A percentile compares a stretch with the other conserved stretches of the same genome.
Evolutionary conservation across 139 green algal genomes (phyloP).

Genomic region (Eudorina sp.): DNA sequence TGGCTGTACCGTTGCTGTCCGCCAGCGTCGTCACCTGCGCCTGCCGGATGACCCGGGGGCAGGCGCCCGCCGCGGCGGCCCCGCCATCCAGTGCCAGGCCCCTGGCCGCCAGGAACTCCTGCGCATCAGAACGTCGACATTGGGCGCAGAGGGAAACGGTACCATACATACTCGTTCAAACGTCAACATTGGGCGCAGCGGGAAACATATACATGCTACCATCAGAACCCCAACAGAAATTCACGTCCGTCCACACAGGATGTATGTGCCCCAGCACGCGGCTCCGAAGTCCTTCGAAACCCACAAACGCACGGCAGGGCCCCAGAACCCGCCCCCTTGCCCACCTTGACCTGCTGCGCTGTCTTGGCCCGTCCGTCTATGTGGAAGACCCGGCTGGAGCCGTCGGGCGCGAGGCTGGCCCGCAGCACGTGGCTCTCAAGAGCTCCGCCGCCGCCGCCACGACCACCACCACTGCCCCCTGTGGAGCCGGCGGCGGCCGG

Average conservation of each 20-base stretch:
- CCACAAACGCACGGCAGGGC: too few species aligned
- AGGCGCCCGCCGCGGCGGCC: not conserved
- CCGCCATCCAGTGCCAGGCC: slow-evolving; percentile 56
- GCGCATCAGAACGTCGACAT: too few species aligned
- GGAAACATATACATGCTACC: too few species aligned
- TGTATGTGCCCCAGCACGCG: too few species aligned
- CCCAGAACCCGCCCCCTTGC: too few species aligned
- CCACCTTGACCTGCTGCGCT: slow-evolving; percentile 56
- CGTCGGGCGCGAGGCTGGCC: slow-evolving; percentile 58
- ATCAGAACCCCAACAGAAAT: too few species aligned
- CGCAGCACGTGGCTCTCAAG: slow-evolving; percentile 39
- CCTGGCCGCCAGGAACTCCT: slow-evolving; percentile 54
- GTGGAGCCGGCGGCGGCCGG: not conserved
- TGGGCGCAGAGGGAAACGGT: too few species aligned
- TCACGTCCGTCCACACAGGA: too few species aligned
- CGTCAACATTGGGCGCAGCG: too few species aligned
- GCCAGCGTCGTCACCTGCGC: slow-evolving; percentile 59
- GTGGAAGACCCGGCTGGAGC: slow-evolving; percentile 52
- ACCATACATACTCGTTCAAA: too few species aligned
- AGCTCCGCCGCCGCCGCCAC: not conserved
- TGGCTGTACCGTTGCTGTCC: slow-evolving; percentile 54
- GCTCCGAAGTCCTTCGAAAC: too few species aligned
- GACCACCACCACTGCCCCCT: too few species aligned
- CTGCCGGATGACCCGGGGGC: slow-evolving; percentile 62
- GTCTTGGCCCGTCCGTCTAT: slow-evolving; percentile 51